Evolutionary conservation across 129 eudicot species (phyloP).

Genomic region (Scalesia atractyloides): DNA sequence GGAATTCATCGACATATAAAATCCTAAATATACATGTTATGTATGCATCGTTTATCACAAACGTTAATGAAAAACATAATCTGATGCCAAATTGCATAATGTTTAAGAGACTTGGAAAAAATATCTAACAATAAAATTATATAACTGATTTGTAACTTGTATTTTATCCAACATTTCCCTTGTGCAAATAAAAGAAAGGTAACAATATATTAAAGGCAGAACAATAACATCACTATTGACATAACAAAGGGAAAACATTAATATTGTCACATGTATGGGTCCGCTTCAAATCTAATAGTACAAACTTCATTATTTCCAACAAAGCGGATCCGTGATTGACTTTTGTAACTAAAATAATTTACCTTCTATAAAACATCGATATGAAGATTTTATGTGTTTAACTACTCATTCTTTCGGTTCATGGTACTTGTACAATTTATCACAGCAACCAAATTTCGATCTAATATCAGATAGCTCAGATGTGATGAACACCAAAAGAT

Average conservation of each 20-base stretch:
- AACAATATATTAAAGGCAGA: background rate
- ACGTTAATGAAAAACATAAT: background rate
- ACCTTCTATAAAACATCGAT: background rate
- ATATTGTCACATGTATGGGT: background rate
- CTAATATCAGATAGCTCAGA: constrained; percentile 7
- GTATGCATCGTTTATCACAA: constrained; percentile 19
- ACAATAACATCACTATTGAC: background rate
- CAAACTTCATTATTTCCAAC: background rate
- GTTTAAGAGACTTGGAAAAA: background rate
- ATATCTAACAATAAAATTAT: background rate
- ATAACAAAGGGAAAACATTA: background rate
- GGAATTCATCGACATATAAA: too few species aligned
- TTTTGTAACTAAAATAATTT: constrained; percentile 2
- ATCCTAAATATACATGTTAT: background rate
- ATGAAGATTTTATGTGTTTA: background rate
- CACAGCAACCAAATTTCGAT: background rate
- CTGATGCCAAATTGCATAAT: background rate
- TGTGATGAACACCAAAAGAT: background rate
- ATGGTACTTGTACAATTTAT: background rate
- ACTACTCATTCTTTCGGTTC: background rate
- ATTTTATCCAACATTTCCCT: background rate
- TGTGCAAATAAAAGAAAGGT: background rate
- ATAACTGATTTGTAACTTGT: background rate
- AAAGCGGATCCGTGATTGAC: background rate
- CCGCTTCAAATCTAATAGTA: background rate